phyloP scores from a whole-genome alignment of 441 rosid species.

The Hura crepitans region DNA sequence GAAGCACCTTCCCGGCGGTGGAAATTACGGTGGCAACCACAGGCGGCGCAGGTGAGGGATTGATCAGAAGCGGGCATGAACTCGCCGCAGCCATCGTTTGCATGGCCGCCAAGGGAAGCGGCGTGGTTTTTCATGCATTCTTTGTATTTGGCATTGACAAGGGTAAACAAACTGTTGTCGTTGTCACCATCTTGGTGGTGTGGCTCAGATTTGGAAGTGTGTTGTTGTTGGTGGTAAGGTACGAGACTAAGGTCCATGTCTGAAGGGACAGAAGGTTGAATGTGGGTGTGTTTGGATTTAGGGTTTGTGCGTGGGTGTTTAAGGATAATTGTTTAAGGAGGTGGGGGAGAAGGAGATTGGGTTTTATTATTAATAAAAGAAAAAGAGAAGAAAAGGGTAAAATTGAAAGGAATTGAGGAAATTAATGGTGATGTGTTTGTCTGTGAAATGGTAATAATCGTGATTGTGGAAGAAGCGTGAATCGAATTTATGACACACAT shows the following conservation, averaged over 20 bases:
- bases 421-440: not conserved
- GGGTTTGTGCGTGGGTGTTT: not conserved
- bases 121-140: slow-evolving; percentile 87
- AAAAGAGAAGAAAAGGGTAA: no score
- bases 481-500: slow-evolving; percentile 13
- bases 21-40: slow-evolving; percentile 90
- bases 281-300: not conserved
- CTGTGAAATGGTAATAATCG: slow-evolving; percentile 17
- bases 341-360: not conserved
- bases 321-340: not conserved
- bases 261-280: not conserved
- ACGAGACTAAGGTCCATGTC: slow-evolving; percentile 19
- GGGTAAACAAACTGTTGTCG: not conserved
- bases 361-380: no score
- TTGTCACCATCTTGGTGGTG: not conserved
- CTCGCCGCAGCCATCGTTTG: slow-evolving; percentile 88
- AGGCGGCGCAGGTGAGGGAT: slow-evolving; percentile 74
- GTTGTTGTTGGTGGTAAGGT: slow-evolving; percentile 21
- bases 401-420: not conserved
- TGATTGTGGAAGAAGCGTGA: slow-evolving; percentile 18
- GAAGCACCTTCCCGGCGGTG: slow-evolving; percentile 58
- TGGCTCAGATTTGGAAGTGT: slow-evolving; percentile 2
- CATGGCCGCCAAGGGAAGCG: slow-evolving; percentile 66
- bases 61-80: slow-evolving; percentile 73
- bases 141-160: slow-evolving; percentile 35